Evolutionary conservation across 139 green algal genomes (phyloP), one percentile per base, ranked within the genome.

Genomic region (Auxenochlorella protothecoides): DNA sequence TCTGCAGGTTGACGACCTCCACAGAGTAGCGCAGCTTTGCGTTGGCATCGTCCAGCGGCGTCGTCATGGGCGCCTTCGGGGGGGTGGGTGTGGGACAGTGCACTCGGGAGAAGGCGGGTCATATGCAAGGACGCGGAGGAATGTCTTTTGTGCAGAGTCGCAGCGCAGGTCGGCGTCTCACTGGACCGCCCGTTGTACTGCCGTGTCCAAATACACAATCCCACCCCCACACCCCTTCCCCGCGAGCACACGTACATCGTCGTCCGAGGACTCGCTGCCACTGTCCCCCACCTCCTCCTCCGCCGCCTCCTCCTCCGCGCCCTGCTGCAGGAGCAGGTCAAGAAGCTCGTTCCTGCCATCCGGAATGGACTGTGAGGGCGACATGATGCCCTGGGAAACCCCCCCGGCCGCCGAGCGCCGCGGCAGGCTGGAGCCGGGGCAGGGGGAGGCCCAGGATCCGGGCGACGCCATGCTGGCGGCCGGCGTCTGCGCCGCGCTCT

Each of bases 1-100:
- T 67, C 75, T 90, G 84, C 71, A 92, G 80, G 13, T 83, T 70
- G 52, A 79, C 66, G 54, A 90, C 86, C 72, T 90, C 80, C 15
- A 92, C 83, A 67, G 88, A 73, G 55, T 85, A 92, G 52, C 76
- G 71, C 59, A 86, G 71, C 70, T 77, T 65, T n/a, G 44, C 63
- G 27, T 65, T 4, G 9, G 57, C 52, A 10, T 75, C 71, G 55
- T 85, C 66, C 3, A 65, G 53, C 6, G 68, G 74, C 53, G 72
- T 82, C 72, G 72, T 84, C 72, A 67, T 63, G 2, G 71, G 73
- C 6, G 52, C 44, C 16, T 69, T 59, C 53, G 4, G 59, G n/a
- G 15, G 5, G 44, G 56, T n/a, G 27, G 1, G 27, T 44, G 27
- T 44, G 27, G 27, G 27, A 44, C 27, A 44, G 27, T 44, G 27